Percentiles rank a stretch among this genome's conserved stretches.
Conservation (phyloP, 441 rosid genomes). For the Breynia disticha region DNA sequence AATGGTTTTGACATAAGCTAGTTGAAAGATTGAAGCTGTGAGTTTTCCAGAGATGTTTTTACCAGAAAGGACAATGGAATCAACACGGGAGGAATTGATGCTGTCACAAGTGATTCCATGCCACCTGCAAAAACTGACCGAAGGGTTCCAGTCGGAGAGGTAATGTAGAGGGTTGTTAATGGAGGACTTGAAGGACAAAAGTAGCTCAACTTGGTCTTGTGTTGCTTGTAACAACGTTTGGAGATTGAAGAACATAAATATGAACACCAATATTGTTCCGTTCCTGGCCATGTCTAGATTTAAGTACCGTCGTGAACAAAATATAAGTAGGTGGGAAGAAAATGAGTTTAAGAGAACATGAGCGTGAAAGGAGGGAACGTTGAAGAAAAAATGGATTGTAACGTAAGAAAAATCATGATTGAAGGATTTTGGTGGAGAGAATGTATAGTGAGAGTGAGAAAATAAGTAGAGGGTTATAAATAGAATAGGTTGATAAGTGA, state of each 20-base stretch:
- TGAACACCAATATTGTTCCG: slow-evolving; percentile 15
- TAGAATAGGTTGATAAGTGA: slow-evolving; percentile 22
- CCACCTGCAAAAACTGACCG: slow-evolving; percentile 53
- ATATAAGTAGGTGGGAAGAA: too few relatives aligned
- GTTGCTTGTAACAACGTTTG: slow-evolving; percentile 25
- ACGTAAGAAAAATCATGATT: slow-evolving; percentile 29
- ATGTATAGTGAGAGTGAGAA: slow-evolving; percentile 12
- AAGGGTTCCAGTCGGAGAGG: slow-evolving; percentile 58
- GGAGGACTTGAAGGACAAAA: slow-evolving; percentile 56
- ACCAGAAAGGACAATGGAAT: slow-evolving; percentile 36
- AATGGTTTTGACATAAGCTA: slow-evolving; percentile 41
- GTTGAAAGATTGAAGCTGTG: slow-evolving; percentile 33
- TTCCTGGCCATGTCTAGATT: slow-evolving; percentile 21
- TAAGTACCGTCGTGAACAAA: too few relatives aligned
- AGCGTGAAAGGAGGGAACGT: background rate
- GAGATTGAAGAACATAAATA: slow-evolving; percentile 30
- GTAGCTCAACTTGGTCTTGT: slow-evolving; percentile 44
- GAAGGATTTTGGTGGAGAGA: slow-evolving; percentile 11
- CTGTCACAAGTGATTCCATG: slow-evolving; percentile 52
- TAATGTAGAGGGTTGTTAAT: slow-evolving; percentile 44
- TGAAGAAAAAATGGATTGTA: slow-evolving; percentile 3
- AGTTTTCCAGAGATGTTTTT: slow-evolving; percentile 57
- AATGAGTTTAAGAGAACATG: background rate
- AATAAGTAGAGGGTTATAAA: slow-evolving; percentile 32
- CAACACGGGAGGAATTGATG: slow-evolving; percentile 30